Base-by-base conservation (phyloP, 225 moss, liverwort and hornwort species). In the Bryum argenteum region DNA sequence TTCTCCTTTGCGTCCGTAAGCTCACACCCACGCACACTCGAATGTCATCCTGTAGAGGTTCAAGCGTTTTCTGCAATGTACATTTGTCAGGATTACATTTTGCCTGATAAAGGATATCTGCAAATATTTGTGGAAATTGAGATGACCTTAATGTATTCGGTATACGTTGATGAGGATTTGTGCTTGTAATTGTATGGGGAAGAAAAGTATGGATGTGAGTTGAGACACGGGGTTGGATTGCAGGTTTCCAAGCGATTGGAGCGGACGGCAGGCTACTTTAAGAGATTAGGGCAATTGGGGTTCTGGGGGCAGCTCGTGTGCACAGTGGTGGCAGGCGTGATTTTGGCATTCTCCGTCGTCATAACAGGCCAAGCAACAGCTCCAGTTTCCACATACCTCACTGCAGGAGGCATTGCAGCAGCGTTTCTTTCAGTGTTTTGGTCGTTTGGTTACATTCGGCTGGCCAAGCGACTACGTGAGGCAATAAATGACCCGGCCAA, bases 261-360 rank as follows among this genome's bases (percentile, higher is more conserved):
- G 76, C 78, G 91, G 59, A 97, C 97, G 1, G 91, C 94, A 56
- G 91, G 86, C 24, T 84, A 94, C 76, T 97, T 97, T 83, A 94
- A 85, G 82, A 88, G 97, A 45, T 52, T 97, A 28, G 97, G 97
- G 3, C 90, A 89, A 61, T 77, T 93, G 67, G 94, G 97, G 9
- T 97, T 97, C 71, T 97, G 97, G 97, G 91, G 93, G 16, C 97
- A 94, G 75, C 89, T 97, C 19, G 80, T 92, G 20, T 97, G 97
- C 65, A 73, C 82, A 18, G 90, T 97, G 23, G 91, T 97, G 42
- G 90, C 97, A 24, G 89, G 94, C 28, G 91, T 94, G 11, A 97
- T 97, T 62, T 78, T 97, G 43, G 90, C 97, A 40, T 97, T 97
- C 64, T 97, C 94, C 11, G 67, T 97, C 18, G 86, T 92, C 61